These are phyloP conservation scores for Kalaharituber pfeilii DNA, from an alignment of 2,329 filamentous ascomycete species.

Conservation along the genomic window DNA sequence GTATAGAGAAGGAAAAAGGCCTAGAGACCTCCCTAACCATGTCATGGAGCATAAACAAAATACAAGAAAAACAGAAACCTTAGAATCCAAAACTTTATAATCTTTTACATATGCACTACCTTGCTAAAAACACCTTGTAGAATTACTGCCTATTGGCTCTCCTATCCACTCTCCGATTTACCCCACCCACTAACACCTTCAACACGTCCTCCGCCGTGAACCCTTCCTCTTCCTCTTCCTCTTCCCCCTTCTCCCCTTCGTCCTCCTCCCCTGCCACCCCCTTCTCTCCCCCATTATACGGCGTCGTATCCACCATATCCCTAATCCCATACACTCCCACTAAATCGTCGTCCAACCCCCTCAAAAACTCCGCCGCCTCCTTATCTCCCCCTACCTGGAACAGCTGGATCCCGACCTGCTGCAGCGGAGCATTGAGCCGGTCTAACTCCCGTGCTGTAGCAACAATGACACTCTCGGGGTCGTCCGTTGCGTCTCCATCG, in stretches of 20 bases:
- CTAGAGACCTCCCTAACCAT: too few species aligned
- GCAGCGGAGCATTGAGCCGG: conserved; percentile 48
- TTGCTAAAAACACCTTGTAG: too few species aligned
- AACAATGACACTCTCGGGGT: conserved; percentile 55
- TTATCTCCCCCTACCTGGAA: conserved; percentile 55
- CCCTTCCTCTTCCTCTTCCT: too few species aligned
- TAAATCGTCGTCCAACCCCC: conserved; percentile 59
- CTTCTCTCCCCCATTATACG: conserved; percentile 48
- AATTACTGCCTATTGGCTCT: conserved; percentile 24
- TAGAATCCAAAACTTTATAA: too few species aligned
- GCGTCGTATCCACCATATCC: conserved; percentile 86
- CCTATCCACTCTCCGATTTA: conserved; percentile 49
- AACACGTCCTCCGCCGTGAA: conserved; percentile 38
- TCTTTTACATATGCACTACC: too few species aligned
- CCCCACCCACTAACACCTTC: conserved; percentile 65
- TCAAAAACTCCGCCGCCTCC: conserved; percentile 46
- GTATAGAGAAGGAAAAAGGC: too few species aligned
- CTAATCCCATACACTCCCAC: conserved; percentile 42
- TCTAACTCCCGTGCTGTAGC: conserved; percentile 53
- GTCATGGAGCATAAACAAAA: too few species aligned
- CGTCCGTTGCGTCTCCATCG: conserved; percentile 66
- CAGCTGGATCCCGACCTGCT: conserved; percentile 69
- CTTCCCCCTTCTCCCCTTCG: conserved; percentile 8
- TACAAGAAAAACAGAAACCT: not conserved
- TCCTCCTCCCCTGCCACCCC: conserved; percentile 33